Base-by-base conservation (phyloP, 257 asterid genomes). In the Dorcoceras hygrometricum region DNA sequence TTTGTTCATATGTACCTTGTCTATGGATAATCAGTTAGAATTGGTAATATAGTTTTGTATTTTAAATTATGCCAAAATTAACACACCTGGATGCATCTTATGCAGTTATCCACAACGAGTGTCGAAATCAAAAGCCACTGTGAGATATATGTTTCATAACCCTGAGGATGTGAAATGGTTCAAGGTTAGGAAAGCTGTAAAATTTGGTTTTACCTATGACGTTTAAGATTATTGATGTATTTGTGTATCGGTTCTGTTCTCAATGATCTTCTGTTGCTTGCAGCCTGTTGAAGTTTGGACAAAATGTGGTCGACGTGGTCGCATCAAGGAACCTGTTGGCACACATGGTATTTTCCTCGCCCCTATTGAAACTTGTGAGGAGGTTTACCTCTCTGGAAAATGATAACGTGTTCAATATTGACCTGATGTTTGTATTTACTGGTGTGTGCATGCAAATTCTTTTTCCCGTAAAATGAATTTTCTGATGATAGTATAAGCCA, bases 161-260 rank as follows among this genome's bases (percentile, higher is more conserved):
- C 98, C 97, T 0, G 99, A 94, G 80, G 99, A 94, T 68, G 98
- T 94, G 65, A 90, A 71, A 87, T 94, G 98, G 97, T 94, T 94
- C 95, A 94, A 90, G 97, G 99, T 90, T 67, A 72, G 73, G 32
- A 31, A 14, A 7, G 54, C 63, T 46, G 54, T 46, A 6, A 18
- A 28, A 24, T 59, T 25, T 24, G 57, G 23, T 62, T n/a, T 9
- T 4, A 55, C 19, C 34, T 34, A 32, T 46, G 54, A 56, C 22
- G 46, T 18, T 43, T 22, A 32, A 26, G 12, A 27, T 4, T 25
- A 8, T 26, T 32, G 11, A 29, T 71, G 59, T 67, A 12, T 46
- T 19, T 56, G 16, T 63, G 5, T 50, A 28, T 20, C 39, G 53
- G 60, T 70, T 64, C 32, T n/a, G 39, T 26, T 54, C 43, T 46